A percentile compares a stretch with the other conserved stretches of the same genome.
phyloP scores from a whole-genome alignment of 2,329 filamentous ascomycete genomes.

The Colletotrichum brevisporum region DNA sequence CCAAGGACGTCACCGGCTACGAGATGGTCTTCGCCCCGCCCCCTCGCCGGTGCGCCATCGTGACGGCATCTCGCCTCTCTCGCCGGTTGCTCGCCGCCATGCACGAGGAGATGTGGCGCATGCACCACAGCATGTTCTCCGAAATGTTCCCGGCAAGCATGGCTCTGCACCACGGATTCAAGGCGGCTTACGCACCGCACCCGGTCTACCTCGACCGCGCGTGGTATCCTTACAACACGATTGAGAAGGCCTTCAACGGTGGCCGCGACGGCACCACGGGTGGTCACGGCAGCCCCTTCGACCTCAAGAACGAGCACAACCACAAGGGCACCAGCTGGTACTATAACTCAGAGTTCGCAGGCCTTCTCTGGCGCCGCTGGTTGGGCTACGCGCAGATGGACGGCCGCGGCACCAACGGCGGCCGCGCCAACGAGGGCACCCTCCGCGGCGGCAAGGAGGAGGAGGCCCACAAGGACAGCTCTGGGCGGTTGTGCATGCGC shows the following conservation, averaged over 20 bases:
- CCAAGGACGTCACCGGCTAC: conserved; percentile 79
- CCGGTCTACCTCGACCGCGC: conserved; percentile 83
- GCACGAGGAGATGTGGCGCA: conserved; percentile 79
- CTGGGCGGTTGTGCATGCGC: conserved; percentile 82
- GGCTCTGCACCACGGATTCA: conserved; percentile 82
- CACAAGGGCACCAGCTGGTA: conserved; percentile 89
- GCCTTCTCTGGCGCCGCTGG: conserved; percentile 86
- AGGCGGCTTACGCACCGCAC: conserved; percentile 85
- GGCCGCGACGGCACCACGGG: conserved; percentile 77
- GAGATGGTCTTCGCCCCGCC: conserved; percentile 65
- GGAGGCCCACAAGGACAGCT: conserved; percentile 59
- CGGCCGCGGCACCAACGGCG: conserved; percentile 65
- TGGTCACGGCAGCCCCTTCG: conserved; percentile 76
- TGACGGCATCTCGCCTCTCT: conserved; percentile 78
- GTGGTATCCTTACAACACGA: conserved; percentile 77
- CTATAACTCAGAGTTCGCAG: conserved; percentile 83
- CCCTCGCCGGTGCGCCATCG: conserved; percentile 78
- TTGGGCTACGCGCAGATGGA: conserved; percentile 71
- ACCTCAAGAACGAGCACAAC: conserved; percentile 81
- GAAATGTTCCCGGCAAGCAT: conserved; percentile 84
- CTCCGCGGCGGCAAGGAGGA: conserved; percentile 67
- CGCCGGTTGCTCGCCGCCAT: conserved; percentile 77
- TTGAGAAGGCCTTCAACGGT: conserved; percentile 85
- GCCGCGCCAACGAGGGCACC: conserved; percentile 60
- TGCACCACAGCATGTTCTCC: conserved; percentile 80